phyloP scores from a whole-genome alignment of 148 eudicot species.

The Mesembryanthemum crystallinum region DNA sequence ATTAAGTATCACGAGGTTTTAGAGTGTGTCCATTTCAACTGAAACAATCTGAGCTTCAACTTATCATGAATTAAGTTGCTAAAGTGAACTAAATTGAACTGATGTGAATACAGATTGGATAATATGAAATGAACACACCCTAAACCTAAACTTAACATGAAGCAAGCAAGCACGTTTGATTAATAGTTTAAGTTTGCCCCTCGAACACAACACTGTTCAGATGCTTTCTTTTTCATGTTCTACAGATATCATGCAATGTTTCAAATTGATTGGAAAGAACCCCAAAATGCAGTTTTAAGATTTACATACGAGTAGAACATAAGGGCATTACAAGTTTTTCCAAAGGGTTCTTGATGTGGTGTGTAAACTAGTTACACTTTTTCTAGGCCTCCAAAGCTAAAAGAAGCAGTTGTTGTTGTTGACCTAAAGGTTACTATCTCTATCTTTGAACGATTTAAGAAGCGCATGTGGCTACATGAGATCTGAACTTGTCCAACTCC shows the following conservation, averaged over 20 bases:
- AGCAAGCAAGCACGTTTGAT: conserved; percentile 6
- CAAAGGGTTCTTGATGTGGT: background rate
- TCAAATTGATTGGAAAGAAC: conserved; percentile 2
- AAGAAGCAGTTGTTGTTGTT: background rate
- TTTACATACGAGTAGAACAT: background rate
- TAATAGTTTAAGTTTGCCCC: background rate
- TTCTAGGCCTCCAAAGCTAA: background rate
- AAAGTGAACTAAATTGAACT: too few species aligned
- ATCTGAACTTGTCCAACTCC: conserved; percentile 74
- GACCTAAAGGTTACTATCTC: background rate
- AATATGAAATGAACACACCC: too few species aligned
- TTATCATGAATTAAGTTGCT: too few species aligned
- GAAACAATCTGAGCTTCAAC: too few species aligned
- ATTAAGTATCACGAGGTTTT: too few species aligned
- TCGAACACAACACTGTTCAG: too few species aligned
- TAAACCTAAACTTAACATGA: background rate
- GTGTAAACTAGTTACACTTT: background rate
- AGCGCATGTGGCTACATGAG: conserved; percentile 53
- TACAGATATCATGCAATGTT: too few species aligned
- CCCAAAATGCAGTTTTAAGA: background rate
- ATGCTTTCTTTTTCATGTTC: background rate
- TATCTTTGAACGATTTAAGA: conserved; percentile 16
- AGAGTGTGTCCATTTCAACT: too few species aligned
- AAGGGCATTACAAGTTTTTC: background rate
- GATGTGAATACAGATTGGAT: too few species aligned